These are phyloP conservation scores for Diaporthe sp. DNA, from an alignment of 2,329 filamentous ascomycete genomes.

Conservation along the genomic window DNA sequence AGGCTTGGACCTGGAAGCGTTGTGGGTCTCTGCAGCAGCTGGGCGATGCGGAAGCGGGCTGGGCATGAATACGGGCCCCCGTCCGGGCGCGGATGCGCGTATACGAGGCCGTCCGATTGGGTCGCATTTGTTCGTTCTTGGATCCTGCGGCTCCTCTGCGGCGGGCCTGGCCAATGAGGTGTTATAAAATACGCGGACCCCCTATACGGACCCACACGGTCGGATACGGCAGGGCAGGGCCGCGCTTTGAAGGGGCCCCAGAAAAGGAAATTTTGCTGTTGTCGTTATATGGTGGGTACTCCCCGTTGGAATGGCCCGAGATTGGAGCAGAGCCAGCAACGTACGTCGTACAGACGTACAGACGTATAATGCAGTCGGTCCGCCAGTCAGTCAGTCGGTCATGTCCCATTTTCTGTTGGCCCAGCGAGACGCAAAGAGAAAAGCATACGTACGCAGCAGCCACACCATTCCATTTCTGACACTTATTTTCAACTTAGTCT, in stretches of 20 bases:
- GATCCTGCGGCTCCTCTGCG: conserved; percentile 13
- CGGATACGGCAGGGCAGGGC: conserved; percentile 17
- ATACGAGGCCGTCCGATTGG: conserved; percentile 26
- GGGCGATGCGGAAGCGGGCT: neutral
- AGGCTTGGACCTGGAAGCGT: conserved; percentile 9
- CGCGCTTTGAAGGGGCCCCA: neutral
- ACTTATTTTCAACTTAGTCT: conserved; percentile 5
- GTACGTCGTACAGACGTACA: neutral
- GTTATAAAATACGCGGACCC: conserved; percentile 24
- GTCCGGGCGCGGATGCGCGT: conserved; percentile 29
- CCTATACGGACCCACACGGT: neutral
- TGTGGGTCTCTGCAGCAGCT: neutral
- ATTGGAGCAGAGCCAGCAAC: neutral
- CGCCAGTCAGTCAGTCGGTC: neutral
- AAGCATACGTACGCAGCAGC: conserved; percentile 18
- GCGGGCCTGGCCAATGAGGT: conserved; percentile 4
- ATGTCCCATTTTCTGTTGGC: conserved; percentile 1
- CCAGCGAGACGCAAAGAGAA: neutral
- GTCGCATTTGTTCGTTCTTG: neutral
- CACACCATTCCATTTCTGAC: conserved; percentile 15
- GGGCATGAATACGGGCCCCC: conserved; percentile 11
- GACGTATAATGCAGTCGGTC: conserved; percentile 15
- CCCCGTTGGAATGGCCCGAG: neutral
- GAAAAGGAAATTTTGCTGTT: neutral
- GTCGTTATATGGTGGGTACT: conserved; percentile 9